Conservation (phyloP, 805 yeast genomes). For the Blastobotrys peoriensis region DNA sequence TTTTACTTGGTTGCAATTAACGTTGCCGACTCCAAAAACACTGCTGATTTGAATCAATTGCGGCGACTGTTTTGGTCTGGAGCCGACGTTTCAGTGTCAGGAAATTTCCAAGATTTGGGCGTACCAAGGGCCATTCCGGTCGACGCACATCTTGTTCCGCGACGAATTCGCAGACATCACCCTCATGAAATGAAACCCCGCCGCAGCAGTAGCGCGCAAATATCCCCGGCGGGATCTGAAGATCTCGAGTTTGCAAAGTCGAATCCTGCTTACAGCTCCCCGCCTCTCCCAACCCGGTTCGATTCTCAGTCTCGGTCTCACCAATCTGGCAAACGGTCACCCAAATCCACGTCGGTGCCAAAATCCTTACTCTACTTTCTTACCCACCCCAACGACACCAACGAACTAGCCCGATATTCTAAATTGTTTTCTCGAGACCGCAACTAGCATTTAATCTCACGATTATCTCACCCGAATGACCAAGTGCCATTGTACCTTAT, state of each 20-base stretch:
- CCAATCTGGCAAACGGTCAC: background rate
- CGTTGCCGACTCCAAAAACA: background rate
- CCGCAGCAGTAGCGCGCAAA: background rate
- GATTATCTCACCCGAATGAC: no score
- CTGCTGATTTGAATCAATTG: conserved; percentile 13
- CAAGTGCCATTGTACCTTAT: no score
- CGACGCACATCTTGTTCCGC: background rate
- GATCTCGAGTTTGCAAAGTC: background rate
- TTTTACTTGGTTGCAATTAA: conserved; percentile 6
- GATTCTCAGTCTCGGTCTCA: background rate
- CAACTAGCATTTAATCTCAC: no score
- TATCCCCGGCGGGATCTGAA: background rate
- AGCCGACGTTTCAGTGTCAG: conserved; percentile 7
- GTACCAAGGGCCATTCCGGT: conserved; percentile 12
- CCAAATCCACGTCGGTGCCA: background rate
- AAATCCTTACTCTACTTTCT: conserved; percentile 1
- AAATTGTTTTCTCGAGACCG: no score
- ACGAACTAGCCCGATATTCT: conserved; percentile 2
- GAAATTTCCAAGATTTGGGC: conserved; percentile 6
- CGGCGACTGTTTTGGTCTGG: conserved; percentile 20
- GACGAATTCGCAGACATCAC: no score
- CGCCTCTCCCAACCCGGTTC: background rate
- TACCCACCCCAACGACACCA: conserved; percentile 4
- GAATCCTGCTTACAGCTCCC: background rate
- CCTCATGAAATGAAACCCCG: background rate